Percentiles rank a stretch among this genome's conserved stretches.
Evolutionary conservation across 306 rosid genomes (phyloP).

Genomic region (Acacia crassicarpa): DNA sequence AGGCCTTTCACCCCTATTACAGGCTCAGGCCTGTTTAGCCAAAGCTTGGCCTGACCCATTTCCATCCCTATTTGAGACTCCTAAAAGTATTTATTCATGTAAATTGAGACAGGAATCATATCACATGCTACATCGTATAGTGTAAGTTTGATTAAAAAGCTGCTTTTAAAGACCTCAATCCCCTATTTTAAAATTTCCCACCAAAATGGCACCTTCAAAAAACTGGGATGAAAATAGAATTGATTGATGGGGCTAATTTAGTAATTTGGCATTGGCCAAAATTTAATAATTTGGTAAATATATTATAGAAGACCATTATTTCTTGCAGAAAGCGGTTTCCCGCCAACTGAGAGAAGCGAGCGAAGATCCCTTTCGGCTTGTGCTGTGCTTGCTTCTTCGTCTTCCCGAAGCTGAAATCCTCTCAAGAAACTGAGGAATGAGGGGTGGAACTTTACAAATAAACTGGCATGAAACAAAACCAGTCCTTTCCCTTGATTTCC

Average conservation of each 20-base stretch:
- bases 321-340: conserved; percentile 23
- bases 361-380: conserved; percentile 15
- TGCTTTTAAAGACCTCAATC: too few species aligned
- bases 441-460: conserved; percentile 89
- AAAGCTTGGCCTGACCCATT: too few species aligned
- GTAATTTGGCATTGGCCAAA: background rate
- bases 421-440: conserved; percentile 41
- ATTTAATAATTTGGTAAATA: background rate
- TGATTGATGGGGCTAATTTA: background rate
- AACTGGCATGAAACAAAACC: conserved; percentile 88
- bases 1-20: too few species aligned
- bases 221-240: background rate
- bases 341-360: conserved; percentile 39
- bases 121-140: too few species aligned
- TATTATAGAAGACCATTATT: background rate
- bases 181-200: too few species aligned
- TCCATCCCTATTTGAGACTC: too few species aligned
- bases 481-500: conserved; percentile 79
- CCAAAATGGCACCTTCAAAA: background rate
- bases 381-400: background rate
- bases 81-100: too few species aligned
- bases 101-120: too few species aligned
- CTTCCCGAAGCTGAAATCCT: background rate
- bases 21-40: too few species aligned
- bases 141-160: too few species aligned